A percentile compares a stretch with the other conserved stretches of the same genome.
Evolutionary conservation across 2,329 filamentous ascomycete species (phyloP).

Genomic region (Colletotrichum trifolii): DNA sequence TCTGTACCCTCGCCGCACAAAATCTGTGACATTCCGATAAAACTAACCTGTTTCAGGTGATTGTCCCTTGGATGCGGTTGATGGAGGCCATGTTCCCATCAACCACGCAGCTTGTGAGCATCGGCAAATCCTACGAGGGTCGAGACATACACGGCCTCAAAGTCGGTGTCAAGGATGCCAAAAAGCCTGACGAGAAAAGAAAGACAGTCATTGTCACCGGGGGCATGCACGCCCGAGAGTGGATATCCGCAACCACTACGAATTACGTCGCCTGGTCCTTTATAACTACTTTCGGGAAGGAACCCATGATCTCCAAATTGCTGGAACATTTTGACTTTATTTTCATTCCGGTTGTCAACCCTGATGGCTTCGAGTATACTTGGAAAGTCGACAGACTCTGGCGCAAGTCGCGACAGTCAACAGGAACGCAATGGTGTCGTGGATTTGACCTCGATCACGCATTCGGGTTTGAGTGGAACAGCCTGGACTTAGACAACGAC

Average conservation of each 20-base stretch:
- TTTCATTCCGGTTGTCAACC: conserved; percentile 89
- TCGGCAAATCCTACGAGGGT: conserved; percentile 90
- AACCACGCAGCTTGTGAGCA: conserved; percentile 76
- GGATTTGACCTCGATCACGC: conserved; percentile 91
- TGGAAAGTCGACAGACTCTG: conserved; percentile 93
- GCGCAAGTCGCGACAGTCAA: conserved; percentile 93
- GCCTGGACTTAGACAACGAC: conserved; percentile 71
- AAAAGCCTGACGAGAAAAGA: conserved; percentile 55
- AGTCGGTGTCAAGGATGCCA: conserved; percentile 67
- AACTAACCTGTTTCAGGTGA: conserved; percentile 51
- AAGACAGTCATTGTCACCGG: conserved; percentile 86
- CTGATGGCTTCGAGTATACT: conserved; percentile 93
- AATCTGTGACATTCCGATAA: background rate
- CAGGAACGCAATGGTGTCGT: conserved; percentile 82
- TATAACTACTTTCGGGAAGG: conserved; percentile 83
- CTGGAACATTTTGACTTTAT: conserved; percentile 88
- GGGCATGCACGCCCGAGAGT: conserved; percentile 93
- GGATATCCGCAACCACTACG: conserved; percentile 93
- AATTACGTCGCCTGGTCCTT: conserved; percentile 91
- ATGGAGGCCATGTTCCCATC: conserved; percentile 90
- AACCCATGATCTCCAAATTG: conserved; percentile 77
- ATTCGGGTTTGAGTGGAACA: conserved; percentile 82
- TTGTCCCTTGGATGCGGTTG: conserved; percentile 91
- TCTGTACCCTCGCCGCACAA: conserved; percentile 56
- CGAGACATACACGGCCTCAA: conserved; percentile 86